A percentile compares a stretch with the other conserved stretches of the same genome.
Evolutionary conservation across 1,284 basidiomycete species (phyloP).

Genomic region (Fomitopsis schrenkii): DNA sequence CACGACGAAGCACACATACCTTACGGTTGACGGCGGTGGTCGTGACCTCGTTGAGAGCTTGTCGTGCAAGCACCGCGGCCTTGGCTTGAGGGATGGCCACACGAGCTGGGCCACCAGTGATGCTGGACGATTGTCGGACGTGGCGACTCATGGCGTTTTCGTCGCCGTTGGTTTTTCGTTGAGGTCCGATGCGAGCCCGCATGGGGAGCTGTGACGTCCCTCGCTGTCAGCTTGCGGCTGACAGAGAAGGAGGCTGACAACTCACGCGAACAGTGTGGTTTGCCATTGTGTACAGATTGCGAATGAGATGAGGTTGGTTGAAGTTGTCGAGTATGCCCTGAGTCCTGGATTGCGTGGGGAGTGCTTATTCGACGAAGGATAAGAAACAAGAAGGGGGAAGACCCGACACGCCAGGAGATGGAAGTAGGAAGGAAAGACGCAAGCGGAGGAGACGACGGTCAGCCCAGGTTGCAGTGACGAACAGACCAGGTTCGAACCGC

Average conservation of each 20-base stretch:
- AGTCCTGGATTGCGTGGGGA: constrained; percentile 2
- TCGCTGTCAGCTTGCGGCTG: not conserved
- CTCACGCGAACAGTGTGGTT: constrained; percentile 54
- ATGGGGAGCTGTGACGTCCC: constrained; percentile 28
- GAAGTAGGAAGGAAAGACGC: constrained; percentile 9
- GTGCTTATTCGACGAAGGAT: constrained; percentile 14
- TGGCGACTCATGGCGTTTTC: constrained; percentile 71
- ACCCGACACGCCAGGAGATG: constrained; percentile 19
- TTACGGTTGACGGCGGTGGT: constrained; percentile 69
- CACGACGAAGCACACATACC: constrained; percentile 37
- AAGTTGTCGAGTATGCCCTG: constrained; percentile 24
- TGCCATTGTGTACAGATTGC: constrained; percentile 40
- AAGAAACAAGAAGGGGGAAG: constrained; percentile 16
- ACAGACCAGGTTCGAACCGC: constrained; percentile 18
- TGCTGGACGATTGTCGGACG: constrained; percentile 52
- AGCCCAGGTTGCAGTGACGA: constrained; percentile 22
- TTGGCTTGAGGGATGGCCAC: constrained; percentile 30
- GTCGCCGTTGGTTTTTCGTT: constrained; percentile 60
- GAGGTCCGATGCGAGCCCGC: constrained; percentile 36
- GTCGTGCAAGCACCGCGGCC: constrained; percentile 41
- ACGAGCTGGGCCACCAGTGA: constrained; percentile 41
- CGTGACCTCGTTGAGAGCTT: constrained; percentile 70
- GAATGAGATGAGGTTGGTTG: constrained; percentile 14
- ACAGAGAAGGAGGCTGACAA: constrained; percentile 9
- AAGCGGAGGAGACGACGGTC: constrained; percentile 18